Base-by-base conservation (phyloP, 179 eudicot genomes). In the Gypsophila paniculata region DNA sequence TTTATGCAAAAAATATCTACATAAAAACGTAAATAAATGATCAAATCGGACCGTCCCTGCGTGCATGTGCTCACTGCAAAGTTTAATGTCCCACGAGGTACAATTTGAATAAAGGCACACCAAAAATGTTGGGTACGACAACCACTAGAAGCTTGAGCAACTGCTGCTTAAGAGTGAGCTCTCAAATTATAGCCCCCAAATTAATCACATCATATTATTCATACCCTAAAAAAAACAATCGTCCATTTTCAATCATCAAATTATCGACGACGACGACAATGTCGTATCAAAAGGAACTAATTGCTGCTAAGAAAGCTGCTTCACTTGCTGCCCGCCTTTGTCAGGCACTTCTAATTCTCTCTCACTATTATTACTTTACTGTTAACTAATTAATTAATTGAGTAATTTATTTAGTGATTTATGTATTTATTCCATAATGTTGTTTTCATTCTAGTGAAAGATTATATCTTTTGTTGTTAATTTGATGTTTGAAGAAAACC, bases 271-370 rank as follows among this genome's bases (percentile, higher is more conserved):
- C 79, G 34, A 4, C 79, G 12, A 68, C 87, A 78, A 90, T 89
- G 95, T 80, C 96, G 59, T 91, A 93, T 67, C 79, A 87, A 0
- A 84, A 80, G 69, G 91, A 93, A 72, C 90, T 93, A 23, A 85
- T 77, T 70, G 93, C 97, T 63, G 98, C 97, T 69, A 88, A 85
- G 81, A 93, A 89, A 85, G 98, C 98, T 39, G 91, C 91, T 29
- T 85, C 87, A 54, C 93, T 93, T 60, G 98, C 98, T 72, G 87
- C 98, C 79, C 81, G 85, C 42, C 89, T 93, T 36, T 93, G 98
- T 72, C 96, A 91, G 96, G 96, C 62, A 61, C 61, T 32, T 76
- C 68, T 65, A 58, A 25, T 52, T 49, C 48, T 44, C 32, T 54
- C 21, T 39, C 34, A 8, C 36, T 9, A 39, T 46, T 48, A 14